Base-by-base conservation (phyloP, 2,329 filamentous ascomycete species). In the Fusarium sp. region DNA sequence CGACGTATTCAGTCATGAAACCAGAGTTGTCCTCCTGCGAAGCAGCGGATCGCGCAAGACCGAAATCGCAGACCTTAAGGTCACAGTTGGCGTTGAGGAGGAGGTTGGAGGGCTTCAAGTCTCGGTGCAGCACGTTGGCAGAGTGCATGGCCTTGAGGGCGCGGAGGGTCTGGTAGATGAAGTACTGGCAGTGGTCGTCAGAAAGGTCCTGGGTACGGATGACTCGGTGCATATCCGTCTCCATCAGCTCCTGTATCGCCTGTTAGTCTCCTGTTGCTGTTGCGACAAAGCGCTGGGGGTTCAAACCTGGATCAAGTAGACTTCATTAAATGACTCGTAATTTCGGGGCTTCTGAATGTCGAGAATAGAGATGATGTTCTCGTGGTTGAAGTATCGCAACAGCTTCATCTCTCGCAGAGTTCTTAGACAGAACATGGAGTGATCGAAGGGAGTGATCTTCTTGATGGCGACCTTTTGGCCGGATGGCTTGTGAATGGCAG, bases 1-100 rank as follows among this genome's bases (percentile, higher is more conserved):
- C 96, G 62, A 99, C 96, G 81, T 99, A 99, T 97, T 99, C 96
- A 18, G 96, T 99, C 96, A 99, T 99, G 89, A 99, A 99, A 26
- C 96, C 96, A n/a, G 95, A 98, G 84, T 99, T 99, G 83, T 99
- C 96, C 80, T 99, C 96, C 75, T 97, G 97, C 13, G 95, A 98
- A 12, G 96, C 96, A 15, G 96, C 96, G 13, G 95, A 98, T 78
- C 95, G 91, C 52, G 96, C 96, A 62, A 99, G 90, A 79, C 96
- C 96, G 79, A 99, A 99, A 82, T 99, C 96, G 84, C 96, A 99
- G 75, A 99, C 96, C 84, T 99, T 99, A 75, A 99, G 87, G 84
- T 99, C 96, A 83, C 96, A 99, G 84, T 99, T 99, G 78, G 96
- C 96, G 80, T 99, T 99, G 70, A 99, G 88, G 30, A 99, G 91